Conservation (phyloP, 495 filamentous ascomycete genomes). For the Choiromyces venosus region DNA sequence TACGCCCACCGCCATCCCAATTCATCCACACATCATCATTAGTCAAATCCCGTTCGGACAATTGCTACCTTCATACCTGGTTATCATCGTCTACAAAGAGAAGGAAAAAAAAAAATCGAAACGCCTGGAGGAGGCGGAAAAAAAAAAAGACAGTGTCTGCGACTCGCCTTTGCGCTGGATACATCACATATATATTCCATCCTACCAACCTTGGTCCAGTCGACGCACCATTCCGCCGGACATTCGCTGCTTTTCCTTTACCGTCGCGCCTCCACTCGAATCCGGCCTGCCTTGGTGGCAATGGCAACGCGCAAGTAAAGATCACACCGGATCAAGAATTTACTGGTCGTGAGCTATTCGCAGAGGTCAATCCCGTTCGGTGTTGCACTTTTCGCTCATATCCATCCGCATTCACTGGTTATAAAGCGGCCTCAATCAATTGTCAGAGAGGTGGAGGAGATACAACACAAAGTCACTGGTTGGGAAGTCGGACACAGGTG, state of each 20-base stretch:
- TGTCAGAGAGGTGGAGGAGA: not conserved
- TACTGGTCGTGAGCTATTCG: not conserved
- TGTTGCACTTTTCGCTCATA: not conserved
- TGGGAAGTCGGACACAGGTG: not conserved
- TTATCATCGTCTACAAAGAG: not conserved
- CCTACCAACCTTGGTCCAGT: not conserved
- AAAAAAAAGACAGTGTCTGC: slow-evolving; percentile 13
- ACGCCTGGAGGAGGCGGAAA: not conserved
- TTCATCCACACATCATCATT: not conserved
- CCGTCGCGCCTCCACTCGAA: not conserved
- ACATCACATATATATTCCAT: slow-evolving; percentile 14
- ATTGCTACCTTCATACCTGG: not conserved
- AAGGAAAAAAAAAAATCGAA: slow-evolving; percentile 5
- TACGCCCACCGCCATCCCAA: not conserved
- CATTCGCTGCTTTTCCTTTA: not conserved
- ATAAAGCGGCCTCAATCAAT: not conserved
- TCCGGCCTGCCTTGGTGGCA: not conserved
- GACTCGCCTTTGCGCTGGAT: slow-evolving; percentile 18
- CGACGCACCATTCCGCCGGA: not conserved
- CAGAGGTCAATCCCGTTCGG: not conserved
- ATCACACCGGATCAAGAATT: not conserved
- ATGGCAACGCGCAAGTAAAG: slow-evolving; percentile 1
- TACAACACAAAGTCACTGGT: not conserved
- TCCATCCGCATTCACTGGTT: not conserved
- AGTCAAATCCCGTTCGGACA: not conserved